Conservation (phyloP, 2,329 filamentous ascomycete species). For the Elsinoe necatrix region DNA sequence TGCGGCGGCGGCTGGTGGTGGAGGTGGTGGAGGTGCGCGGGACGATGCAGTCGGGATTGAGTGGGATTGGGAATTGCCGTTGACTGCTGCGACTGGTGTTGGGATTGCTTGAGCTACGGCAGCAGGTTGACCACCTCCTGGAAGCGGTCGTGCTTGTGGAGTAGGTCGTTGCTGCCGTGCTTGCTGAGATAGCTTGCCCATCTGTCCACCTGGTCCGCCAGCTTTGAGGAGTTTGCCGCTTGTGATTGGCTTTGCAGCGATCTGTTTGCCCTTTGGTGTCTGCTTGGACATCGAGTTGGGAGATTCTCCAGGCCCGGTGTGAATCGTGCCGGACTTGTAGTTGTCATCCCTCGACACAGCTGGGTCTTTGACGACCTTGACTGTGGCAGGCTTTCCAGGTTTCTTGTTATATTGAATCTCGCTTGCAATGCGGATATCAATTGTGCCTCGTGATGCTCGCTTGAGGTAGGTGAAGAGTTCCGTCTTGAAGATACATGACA, state of each 20-base stretch:
- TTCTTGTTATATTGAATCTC: conserved; percentile 96
- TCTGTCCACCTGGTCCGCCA: conserved; percentile 74
- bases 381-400: conserved; percentile 77
- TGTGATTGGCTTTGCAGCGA: conserved; percentile 83
- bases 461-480: conserved; percentile 92
- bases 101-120: conserved; percentile 24
- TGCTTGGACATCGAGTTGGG: conserved; percentile 73
- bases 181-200: conserved; percentile 60
- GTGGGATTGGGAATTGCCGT: conserved; percentile 36
- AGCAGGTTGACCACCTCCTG: conserved; percentile 27
- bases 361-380: conserved; percentile 88
- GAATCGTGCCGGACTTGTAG: conserved; percentile 90
- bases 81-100: conserved; percentile 44
- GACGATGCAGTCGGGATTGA: conserved; percentile 33
- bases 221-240: conserved; percentile 86
- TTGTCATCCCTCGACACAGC: conserved; percentile 62
- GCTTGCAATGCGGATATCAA: conserved; percentile 75
- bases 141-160: conserved; percentile 37
- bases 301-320: conserved; percentile 76
- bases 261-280: conserved; percentile 77
- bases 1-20: conserved; percentile 52
- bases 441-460: conserved; percentile 66
- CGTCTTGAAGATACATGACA: conserved; percentile 93
- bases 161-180: conserved; percentile 39
- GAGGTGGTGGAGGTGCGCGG: conserved; percentile 54